Base-by-base conservation (phyloP, 257 asterid genomes). In the Cruciata laevipes region DNA sequence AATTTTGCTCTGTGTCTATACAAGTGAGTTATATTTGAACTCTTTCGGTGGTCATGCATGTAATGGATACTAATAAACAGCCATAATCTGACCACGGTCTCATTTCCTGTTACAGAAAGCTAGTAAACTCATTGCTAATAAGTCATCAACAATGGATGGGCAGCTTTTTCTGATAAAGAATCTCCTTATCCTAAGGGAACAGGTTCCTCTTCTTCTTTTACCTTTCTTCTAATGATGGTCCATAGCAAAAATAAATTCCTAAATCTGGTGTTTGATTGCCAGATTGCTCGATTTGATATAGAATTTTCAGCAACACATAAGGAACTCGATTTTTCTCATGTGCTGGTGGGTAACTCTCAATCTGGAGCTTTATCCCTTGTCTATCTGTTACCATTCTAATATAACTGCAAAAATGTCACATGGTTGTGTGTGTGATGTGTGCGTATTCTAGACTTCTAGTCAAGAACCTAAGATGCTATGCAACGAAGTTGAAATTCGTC, bases 281-380 rank as follows among this genome's bases (percentile, higher is more conserved):
- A 94, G 99, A 94, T 94, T 83, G 97, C 96, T 44, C 99, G 96
- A 71, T 94, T 94, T 73, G 99, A 94, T 68, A 90, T 94, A 10
- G 99, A 90, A 81, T 94, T 94, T 81, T 94, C 99, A 47, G 96
- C 85, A 69, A 94, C 97, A 8, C 94, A 94, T 81, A 94, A 90
- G 85, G 99, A 94, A 85, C 99, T 94, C 74, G 99, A 94, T 82
- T 94, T 94, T 90, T 90, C 99, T 32, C 96, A 94, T 87, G 77
- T 94, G 83, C 83, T 94, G 99, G 99, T 94, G 58, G 79, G 79
- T 77, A 69, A 67, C 63, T 72, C 78, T 69, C 37, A 57, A 11
- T 64, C 38, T 30, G 35, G 59, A 55, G 71, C 66, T 4, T 68
- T 70, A 4, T 63, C 58, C 52, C 53, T 65, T 72, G 53, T 62